These are phyloP conservation scores for Coemansia sp. DNA, from an alignment of 192 early-diverging fungal genomes.

Conservation along the genomic window DNA sequence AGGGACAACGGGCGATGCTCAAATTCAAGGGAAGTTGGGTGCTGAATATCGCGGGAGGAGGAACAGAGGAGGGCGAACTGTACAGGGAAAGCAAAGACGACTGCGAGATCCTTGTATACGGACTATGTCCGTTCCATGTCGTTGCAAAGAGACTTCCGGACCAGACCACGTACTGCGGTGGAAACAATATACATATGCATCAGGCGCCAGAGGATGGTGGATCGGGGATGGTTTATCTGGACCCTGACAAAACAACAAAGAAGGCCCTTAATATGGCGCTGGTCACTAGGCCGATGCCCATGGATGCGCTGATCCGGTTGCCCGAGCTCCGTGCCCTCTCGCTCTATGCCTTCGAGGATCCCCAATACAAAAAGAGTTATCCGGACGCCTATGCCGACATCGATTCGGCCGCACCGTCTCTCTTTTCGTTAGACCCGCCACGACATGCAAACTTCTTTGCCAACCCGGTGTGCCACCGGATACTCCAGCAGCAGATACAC, in stretches of 20 bases:
- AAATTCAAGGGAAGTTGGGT: slow-evolving; percentile 17
- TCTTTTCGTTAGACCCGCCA: neutral
- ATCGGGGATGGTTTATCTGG: neutral
- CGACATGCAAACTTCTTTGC: neutral
- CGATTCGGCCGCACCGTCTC: neutral
- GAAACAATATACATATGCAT: slow-evolving; percentile 27
- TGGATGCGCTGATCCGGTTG: slow-evolving; percentile 22
- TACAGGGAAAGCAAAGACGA: neutral
- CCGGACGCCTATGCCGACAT: slow-evolving; percentile 6
- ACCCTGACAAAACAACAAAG: neutral
- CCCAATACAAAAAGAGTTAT: slow-evolving; percentile 13
- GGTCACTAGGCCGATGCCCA: slow-evolving; percentile 35
- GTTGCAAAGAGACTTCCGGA: neutral
- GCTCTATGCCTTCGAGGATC: slow-evolving; percentile 25
- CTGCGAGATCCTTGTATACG: slow-evolving; percentile 14
- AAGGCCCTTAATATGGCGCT: slow-evolving; percentile 10
- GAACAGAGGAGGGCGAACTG: neutral
- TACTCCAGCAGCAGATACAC: slow-evolving; percentile 19
- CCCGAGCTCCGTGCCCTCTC: slow-evolving; percentile 17
- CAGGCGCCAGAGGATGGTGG: neutral
- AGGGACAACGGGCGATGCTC: slow-evolving; percentile 9
- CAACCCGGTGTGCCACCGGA: slow-evolving; percentile 40
- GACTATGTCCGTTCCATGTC: slow-evolving; percentile 43
- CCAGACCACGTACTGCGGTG: slow-evolving; percentile 10
- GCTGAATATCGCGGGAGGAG: slow-evolving; percentile 5